Evolutionary conservation across 768 basidiomycete species (phyloP), one percentile per base, ranked within the genome.

Genomic region (Phanerodontia chrysosporium): DNA sequence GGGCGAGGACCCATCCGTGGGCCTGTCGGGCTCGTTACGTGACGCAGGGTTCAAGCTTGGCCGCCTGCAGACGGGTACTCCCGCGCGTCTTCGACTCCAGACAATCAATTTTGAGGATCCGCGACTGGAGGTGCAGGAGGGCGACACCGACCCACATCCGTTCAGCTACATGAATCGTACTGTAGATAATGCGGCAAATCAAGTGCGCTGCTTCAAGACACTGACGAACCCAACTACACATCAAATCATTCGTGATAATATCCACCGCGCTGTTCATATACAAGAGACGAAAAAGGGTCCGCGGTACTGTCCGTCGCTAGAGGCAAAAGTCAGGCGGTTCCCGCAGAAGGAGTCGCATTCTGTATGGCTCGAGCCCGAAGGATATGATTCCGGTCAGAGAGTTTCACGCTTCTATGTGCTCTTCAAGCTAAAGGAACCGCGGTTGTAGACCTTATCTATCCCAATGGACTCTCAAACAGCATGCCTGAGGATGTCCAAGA

Each of bases 321-420:
- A 96, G 70, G 84, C 90, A 10, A 96, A 96, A 69, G 83, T 96
- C 9, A 76, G 85, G 39, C 83, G 92, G 13, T 95, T 95, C 69
- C 81, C 81, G 2, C 73, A 89, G 60, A 92, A 89, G 70, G 72
- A 76, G 6, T 73, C 74, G 4, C 94, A 96, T 66, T 84, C 73
- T 1, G 80, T 95, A 44, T 96, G 93, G 92, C 76, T 96, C 2
- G 94, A 96, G 68, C 94, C 92, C 0, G 94, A 96, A 68, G 94
- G 94, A 0, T 94, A 92, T 59, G 90, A 92, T 66, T 90, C 92
- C 16, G 86, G 92, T 90, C 44, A 29, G 68, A 44, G 28, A 35
- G 24, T 25, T 36, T 10, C 21, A 36, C 30, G 14, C 35, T 24
- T n/a, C 2, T n/a, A 24, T 30, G 44, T 57, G 32, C 24, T 36